Evolutionary conservation across 2,329 filamentous ascomycete species (phyloP).

Genomic region (Fusarium bulbicola): DNA sequence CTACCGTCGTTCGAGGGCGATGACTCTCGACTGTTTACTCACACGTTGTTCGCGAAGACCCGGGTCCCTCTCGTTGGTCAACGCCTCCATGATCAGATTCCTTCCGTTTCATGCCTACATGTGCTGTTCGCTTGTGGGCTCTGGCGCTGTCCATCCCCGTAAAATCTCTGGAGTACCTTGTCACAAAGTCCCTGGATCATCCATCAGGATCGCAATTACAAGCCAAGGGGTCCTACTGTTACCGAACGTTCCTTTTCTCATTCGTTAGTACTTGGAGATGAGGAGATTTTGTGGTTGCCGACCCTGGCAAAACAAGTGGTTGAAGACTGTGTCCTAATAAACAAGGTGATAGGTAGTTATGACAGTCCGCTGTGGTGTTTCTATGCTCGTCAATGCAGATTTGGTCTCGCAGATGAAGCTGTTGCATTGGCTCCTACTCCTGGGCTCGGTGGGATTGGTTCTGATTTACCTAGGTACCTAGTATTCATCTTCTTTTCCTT

Average conservation of each 20-base stretch:
- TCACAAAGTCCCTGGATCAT: constrained; percentile 12
- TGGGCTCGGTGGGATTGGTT: not conserved
- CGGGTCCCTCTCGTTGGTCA: constrained; percentile 32
- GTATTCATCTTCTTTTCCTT: not conserved
- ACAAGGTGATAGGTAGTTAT: not conserved
- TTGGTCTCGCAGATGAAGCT: not conserved
- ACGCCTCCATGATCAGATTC: constrained; percentile 42
- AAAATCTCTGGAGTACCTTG: constrained; percentile 32
- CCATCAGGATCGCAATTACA: constrained; percentile 12
- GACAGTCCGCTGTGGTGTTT: not conserved
- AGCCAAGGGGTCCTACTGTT: constrained; percentile 10
- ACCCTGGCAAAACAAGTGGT: not conserved
- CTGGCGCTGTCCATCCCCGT: constrained; percentile 33
- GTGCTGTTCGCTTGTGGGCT: constrained; percentile 36
- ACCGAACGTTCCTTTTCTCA: constrained; percentile 12
- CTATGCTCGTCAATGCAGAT: not conserved
- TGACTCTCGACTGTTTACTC: constrained; percentile 29
- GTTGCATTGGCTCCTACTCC: not conserved
- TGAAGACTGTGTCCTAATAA: not conserved
- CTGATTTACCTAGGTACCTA: not conserved
- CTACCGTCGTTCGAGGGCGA: constrained; percentile 25
- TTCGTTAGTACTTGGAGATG: not conserved
- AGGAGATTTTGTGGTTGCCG: not conserved
- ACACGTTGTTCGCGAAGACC: constrained; percentile 40
- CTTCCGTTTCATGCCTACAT: constrained; percentile 31